These are phyloP conservation scores for Verticillium klebahnii DNA, from an alignment of 2,329 filamentous ascomycete genomes.

Conservation along the genomic window DNA sequence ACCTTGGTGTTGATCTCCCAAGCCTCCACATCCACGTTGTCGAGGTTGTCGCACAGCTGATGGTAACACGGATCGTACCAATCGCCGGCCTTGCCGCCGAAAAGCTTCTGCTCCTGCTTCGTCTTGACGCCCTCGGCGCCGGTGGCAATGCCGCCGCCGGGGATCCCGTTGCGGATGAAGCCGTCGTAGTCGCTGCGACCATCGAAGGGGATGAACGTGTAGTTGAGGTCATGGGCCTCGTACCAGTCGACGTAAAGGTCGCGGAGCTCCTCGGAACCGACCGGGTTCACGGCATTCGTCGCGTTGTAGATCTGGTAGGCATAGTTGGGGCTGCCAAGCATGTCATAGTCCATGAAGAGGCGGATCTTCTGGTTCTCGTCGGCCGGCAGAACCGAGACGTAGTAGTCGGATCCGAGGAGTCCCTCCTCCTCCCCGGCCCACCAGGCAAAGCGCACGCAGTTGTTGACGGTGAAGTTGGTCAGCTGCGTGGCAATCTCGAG, in stretches of 20 bases:
- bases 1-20: constrained; percentile 60
- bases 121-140: constrained; percentile 77
- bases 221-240: constrained; percentile 54
- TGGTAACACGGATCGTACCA: constrained; percentile 59
- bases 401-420: constrained; percentile 59
- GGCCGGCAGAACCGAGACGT: constrained; percentile 47
- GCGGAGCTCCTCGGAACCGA: constrained; percentile 65
- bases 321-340: constrained; percentile 63
- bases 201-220: constrained; percentile 70
- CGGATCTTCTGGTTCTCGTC: constrained; percentile 60
- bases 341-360: constrained; percentile 67
- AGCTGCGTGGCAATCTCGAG: constrained; percentile 60
- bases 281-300: constrained; percentile 65
- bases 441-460: constrained; percentile 64
- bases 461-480: constrained; percentile 52
- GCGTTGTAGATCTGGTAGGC: constrained; percentile 68
- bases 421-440: constrained; percentile 66
- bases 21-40: constrained; percentile 54
- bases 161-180: constrained; percentile 69
- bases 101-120: constrained; percentile 56
- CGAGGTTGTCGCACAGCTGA: constrained; percentile 55
- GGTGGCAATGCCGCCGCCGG: constrained; percentile 71
- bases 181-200: constrained; percentile 76
- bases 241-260: constrained; percentile 67
- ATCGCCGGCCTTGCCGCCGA: constrained; percentile 64